These are phyloP conservation scores for Austroboletus festivus DNA, from an alignment of 768 basidiomycete genomes.

Conservation along the genomic window DNA sequence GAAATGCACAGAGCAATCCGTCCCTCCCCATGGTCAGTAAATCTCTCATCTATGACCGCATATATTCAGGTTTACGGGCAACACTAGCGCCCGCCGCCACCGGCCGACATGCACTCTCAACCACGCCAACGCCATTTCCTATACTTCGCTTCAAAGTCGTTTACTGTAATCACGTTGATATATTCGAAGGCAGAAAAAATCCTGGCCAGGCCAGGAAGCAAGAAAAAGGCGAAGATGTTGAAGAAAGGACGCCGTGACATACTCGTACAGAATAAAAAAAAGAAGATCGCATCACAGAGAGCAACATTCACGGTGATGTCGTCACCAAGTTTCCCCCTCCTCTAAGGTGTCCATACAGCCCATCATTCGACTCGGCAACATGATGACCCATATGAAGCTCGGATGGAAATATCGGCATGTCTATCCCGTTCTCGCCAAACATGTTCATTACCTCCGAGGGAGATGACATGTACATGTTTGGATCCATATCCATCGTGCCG, in stretches of 20 bases:
- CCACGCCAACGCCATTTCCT: background rate
- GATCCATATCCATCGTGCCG: constrained; percentile 46
- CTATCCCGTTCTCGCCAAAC: constrained; percentile 45
- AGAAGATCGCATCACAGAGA: background rate
- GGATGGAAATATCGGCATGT: constrained; percentile 33
- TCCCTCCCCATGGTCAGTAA: too few species aligned
- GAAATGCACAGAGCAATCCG: too few species aligned
- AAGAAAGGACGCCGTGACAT: constrained; percentile 3
- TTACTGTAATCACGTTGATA: constrained; percentile 3
- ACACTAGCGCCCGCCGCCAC: too few species aligned
- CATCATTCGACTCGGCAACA: constrained; percentile 24
- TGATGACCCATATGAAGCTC: constrained; percentile 31
- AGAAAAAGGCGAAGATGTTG: background rate
- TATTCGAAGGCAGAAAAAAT: background rate
- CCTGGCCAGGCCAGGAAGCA: constrained; percentile 10
- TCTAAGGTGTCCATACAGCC: constrained; percentile 26
- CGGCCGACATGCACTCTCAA: too few species aligned
- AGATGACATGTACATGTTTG: constrained; percentile 49
- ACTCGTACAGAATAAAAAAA: constrained; percentile 22
- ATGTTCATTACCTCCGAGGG: constrained; percentile 60
- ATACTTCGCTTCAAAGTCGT: too few species aligned
- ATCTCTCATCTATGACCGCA: too few species aligned
- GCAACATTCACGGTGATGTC: constrained; percentile 19
- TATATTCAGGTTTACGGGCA: too few species aligned
- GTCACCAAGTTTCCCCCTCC: constrained; percentile 25